Evolutionary conservation across 2,329 filamentous ascomycete species (phyloP), one percentile per base, ranked within the genome.

Genomic region (Calonectria fujianensis): DNA sequence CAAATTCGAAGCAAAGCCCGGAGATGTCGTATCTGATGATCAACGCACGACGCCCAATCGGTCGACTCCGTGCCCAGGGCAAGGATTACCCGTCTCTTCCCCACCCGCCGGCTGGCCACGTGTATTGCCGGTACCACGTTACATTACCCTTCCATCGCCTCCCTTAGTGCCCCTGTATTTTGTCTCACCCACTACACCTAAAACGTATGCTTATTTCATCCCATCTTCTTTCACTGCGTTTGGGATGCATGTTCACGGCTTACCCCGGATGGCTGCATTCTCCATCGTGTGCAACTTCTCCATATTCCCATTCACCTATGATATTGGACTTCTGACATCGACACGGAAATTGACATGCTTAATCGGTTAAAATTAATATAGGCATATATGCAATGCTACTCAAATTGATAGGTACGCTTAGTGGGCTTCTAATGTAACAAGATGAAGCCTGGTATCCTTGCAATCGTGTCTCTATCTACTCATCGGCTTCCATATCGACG

Each of bases 401-500:
- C 10, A 48, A 48, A 24, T 20, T 11, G n/a, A 1, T 48, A 48
- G 24, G n/a, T 48, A 24, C 45, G 24, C 9, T 48, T 48, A 3
- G 9, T 7, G 10, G 45, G 45, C 45, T 24, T 48, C 20, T 24
- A 48, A 48, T 48, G 11, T 24, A 10, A 48, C 20, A 24, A 24
- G 10, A 48, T 24, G 10, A 11, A 48, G 45, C n/a, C 41, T n/a
- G 18, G 3, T 24, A 11, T 48, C n/a, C 45, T 48, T n/a, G n/a
- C 10, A 31, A 3, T 0, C 50, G 2, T 16, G 37, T 57, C 35
- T 66, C 31, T 69, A 74, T 82, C 74, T 93, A 94, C 87, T 93
- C 89, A 83, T 94, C 91, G 80, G 92, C 92, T 29, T 89, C 82
- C 70, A 92, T 83, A 80, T 92, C 89, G 82, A 94, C 78, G 2